A percentile compares a stretch with the other conserved stretches of the same genome.
Conservation (phyloP, 345 rosid species). For the Angophora floribunda region DNA sequence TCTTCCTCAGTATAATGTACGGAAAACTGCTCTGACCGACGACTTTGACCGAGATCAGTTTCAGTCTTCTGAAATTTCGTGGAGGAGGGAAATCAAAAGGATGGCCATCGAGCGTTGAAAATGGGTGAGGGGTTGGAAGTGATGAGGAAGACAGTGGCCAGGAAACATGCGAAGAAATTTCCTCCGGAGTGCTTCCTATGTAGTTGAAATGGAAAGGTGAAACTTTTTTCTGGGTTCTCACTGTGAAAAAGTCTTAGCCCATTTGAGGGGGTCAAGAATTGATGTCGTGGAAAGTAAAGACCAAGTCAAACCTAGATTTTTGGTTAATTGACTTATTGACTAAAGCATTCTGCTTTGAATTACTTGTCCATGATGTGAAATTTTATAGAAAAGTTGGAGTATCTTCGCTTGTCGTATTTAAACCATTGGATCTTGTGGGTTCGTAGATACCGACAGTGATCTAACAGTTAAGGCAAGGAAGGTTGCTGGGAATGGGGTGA, state of each 20-base stretch:
- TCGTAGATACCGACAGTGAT: accelerated
- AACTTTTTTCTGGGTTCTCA: accelerated
- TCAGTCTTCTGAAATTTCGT: not conserved
- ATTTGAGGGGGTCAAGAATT: not conserved
- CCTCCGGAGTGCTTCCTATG: not conserved
- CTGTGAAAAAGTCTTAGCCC: not conserved
- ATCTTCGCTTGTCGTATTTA: accelerated
- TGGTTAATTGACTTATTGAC: not conserved
- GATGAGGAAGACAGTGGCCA: not conserved
- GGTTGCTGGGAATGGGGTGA: accelerated
- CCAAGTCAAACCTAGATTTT: not conserved
- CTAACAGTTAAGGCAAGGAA: not conserved
- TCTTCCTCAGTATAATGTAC: too few relatives aligned
- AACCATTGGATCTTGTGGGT: accelerated
- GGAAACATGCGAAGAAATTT: not conserved
- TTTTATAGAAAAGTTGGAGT: accelerated
- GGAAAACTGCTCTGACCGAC: not conserved
- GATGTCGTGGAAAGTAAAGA: not conserved
- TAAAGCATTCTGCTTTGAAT: accelerated
- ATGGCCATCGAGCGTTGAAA: too few relatives aligned
- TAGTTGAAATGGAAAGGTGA: not conserved
- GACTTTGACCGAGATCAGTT: not conserved
- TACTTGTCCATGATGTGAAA: accelerated
- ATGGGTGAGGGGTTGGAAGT: not conserved
- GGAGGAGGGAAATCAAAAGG: not conserved